A percentile compares a stretch with the other conserved stretches of the same genome.
These are phyloP conservation scores for Leptomonas pyrrhocoris DNA, from an alignment of 208 protist species.

Conservation along the genomic window DNA sequence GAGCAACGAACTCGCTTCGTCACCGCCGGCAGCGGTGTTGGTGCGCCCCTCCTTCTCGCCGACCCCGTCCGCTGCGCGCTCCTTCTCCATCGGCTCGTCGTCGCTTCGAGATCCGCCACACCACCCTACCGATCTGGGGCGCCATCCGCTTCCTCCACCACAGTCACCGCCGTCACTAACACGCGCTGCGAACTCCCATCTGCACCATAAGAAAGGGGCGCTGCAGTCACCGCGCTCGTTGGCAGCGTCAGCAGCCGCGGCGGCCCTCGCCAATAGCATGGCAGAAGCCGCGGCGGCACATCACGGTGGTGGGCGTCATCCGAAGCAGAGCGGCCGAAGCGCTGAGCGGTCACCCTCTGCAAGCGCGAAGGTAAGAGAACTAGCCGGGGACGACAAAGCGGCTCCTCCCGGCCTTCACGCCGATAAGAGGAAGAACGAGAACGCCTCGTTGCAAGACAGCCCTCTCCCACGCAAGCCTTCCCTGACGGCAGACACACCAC, in stretches of 20 bases:
- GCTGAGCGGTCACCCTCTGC: not conserved
- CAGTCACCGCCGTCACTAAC: not conserved
- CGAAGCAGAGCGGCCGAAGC: not conserved
- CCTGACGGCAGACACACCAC: not conserved
- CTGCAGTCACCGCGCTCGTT: slow-evolving; percentile 15
- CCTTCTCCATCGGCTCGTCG: slow-evolving; percentile 4
- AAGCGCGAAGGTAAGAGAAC: no score
- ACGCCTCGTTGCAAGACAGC: slow-evolving; percentile 4
- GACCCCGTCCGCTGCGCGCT: not conserved
- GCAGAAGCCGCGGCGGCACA: not conserved
- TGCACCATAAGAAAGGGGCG: not conserved
- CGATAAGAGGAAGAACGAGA: not conserved
- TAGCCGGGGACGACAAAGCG: no score
- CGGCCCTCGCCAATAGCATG: slow-evolving; percentile 7
- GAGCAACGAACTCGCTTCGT: not conserved
- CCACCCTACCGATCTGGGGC: slow-evolving; percentile 7
- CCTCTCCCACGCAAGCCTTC: slow-evolving; percentile 12
- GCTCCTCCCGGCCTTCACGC: no score
- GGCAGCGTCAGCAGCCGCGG: slow-evolving; percentile 10
- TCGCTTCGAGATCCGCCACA: slow-evolving; percentile 7
- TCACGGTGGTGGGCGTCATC: not conserved
- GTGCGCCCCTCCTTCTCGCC: slow-evolving; percentile 14
- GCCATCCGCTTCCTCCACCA: not conserved
- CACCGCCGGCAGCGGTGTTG: not conserved
- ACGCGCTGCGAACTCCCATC: not conserved